These are phyloP conservation scores for Mycocentrospora acerina DNA, from an alignment of 2,329 filamentous ascomycete genomes.

Conservation along the genomic window DNA sequence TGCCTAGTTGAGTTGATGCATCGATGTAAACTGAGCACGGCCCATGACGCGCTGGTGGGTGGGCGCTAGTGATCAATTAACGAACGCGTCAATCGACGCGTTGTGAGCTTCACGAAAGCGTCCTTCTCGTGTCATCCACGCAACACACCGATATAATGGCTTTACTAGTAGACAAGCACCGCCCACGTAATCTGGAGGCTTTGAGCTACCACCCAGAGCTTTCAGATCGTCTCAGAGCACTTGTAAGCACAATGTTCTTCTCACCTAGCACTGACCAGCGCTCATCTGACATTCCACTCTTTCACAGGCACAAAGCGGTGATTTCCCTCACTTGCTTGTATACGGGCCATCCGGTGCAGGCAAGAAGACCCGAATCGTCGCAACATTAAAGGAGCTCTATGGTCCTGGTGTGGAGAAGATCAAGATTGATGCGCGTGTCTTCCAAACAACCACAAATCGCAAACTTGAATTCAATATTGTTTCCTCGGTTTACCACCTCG, in stretches of 20 bases:
- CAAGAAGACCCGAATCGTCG: conserved; percentile 96
- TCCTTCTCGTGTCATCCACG: conserved; percentile 4
- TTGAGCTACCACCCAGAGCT: conserved; percentile 88
- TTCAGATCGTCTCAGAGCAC: conserved; percentile 79
- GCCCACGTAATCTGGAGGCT: conserved; percentile 71
- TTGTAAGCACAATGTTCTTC: conserved; percentile 59
- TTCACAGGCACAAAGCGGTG: conserved; percentile 83
- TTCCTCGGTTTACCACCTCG: conserved; percentile 93
- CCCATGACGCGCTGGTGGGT: no score
- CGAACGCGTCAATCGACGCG: conserved; percentile 39
- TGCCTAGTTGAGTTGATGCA: no score
- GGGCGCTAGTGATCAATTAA: conserved; percentile 22
- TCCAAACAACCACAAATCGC: conserved; percentile 91
- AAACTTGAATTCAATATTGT: conserved; percentile 99
- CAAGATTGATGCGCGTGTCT: conserved; percentile 96
- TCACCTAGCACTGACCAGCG: conserved; percentile 2
- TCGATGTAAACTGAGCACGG: no score
- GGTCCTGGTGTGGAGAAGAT: conserved; percentile 99
- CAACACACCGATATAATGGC: conserved; percentile 52
- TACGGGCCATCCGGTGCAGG: conserved; percentile 96
- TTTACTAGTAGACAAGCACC: conserved; percentile 65
- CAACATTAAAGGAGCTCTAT: conserved; percentile 92
- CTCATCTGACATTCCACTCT: conserved; percentile 9
- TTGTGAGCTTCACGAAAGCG: conserved; percentile 15
- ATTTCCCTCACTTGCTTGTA: conserved; percentile 96